These are phyloP conservation scores for Diaporthe vexans DNA, from an alignment of 2,329 filamentous ascomycete species.

Conservation along the genomic window DNA sequence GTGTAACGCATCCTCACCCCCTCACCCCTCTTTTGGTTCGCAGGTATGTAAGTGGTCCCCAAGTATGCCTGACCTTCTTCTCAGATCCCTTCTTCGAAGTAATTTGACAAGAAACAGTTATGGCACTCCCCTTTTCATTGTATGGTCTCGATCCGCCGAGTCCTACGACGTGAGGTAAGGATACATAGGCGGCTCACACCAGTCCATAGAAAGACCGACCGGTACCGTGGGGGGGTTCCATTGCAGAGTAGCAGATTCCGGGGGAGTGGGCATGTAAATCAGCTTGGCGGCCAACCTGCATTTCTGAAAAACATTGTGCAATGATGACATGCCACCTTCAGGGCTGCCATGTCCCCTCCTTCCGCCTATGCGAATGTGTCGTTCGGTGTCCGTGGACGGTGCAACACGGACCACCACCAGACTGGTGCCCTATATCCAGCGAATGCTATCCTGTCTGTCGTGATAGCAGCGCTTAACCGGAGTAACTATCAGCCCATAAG, in stretches of 20 bases:
- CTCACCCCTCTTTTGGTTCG: too few relatives aligned
- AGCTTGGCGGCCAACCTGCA: not conserved
- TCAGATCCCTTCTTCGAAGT: too few relatives aligned
- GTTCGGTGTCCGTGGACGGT: slow-evolving; percentile 11
- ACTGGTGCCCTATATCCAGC: not conserved
- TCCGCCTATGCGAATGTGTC: not conserved
- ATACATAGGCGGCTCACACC: not conserved
- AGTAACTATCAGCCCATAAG: not conserved
- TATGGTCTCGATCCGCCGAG: not conserved
- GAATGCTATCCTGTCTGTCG: not conserved
- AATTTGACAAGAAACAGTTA: too few relatives aligned
- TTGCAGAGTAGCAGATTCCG: slow-evolving; percentile 19
- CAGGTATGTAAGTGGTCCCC: too few relatives aligned
- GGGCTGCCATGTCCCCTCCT: not conserved
- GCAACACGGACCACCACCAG: not conserved
- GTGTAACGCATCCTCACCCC: too few relatives aligned
- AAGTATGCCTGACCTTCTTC: too few relatives aligned
- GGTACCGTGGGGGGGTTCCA: not conserved
- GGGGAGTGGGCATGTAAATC: not conserved
- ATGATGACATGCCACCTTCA: not conserved
- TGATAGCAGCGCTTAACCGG: not conserved
- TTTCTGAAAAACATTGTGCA: not conserved
- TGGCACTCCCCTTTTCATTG: too few relatives aligned
- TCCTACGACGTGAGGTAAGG: not conserved
- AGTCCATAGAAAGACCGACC: not conserved